Percentiles rank a stretch among this genome's conserved stretches.
phyloP scores from a whole-genome alignment of 495 filamentous ascomycete species.

The Xylona heveae region DNA sequence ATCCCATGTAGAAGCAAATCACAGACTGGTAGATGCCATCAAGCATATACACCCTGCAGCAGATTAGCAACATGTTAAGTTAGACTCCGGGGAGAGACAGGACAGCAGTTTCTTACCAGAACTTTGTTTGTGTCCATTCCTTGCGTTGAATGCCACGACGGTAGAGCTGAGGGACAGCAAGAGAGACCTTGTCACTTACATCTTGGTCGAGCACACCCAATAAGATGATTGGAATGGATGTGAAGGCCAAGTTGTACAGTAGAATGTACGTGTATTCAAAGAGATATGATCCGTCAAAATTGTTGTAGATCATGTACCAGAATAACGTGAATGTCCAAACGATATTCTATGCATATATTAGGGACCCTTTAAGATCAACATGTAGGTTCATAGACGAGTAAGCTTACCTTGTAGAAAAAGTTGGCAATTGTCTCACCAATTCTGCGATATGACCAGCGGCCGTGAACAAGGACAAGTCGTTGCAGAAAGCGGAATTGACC shows the following conservation, averaged over 20 bases:
- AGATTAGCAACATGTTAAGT: slow-evolving; percentile 18
- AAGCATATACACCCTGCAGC: slow-evolving; percentile 74
- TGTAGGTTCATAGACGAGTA: neutral
- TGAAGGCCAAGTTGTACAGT: slow-evolving; percentile 91
- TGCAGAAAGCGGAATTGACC: slow-evolving; percentile 93
- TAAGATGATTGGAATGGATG: slow-evolving; percentile 83
- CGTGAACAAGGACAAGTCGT: slow-evolving; percentile 82
- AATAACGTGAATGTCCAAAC: slow-evolving; percentile 95
- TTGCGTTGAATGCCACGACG: slow-evolving; percentile 86
- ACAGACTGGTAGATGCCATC: slow-evolving; percentile 92
- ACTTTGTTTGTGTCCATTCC: slow-evolving; percentile 94
- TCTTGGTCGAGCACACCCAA: slow-evolving; percentile 98
- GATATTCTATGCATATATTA: slow-evolving; percentile 45
- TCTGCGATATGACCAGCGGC: slow-evolving; percentile 87
- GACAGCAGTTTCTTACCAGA: slow-evolving; percentile 45
- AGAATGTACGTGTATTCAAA: slow-evolving; percentile 97
- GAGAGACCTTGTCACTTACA: slow-evolving; percentile 78
- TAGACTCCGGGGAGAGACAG: slow-evolving; percentile 4
- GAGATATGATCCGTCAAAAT: slow-evolving; percentile 88
- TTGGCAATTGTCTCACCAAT: slow-evolving; percentile 89
- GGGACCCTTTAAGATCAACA: neutral
- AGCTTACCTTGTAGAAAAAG: slow-evolving; percentile 88
- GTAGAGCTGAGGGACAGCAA: slow-evolving; percentile 90
- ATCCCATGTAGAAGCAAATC: slow-evolving; percentile 83
- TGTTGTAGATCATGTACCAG: slow-evolving; percentile 93